These are phyloP conservation scores for Exobasidium cylindrosporum DNA, from an alignment of 1,284 basidiomycete species.

Conservation along the genomic window DNA sequence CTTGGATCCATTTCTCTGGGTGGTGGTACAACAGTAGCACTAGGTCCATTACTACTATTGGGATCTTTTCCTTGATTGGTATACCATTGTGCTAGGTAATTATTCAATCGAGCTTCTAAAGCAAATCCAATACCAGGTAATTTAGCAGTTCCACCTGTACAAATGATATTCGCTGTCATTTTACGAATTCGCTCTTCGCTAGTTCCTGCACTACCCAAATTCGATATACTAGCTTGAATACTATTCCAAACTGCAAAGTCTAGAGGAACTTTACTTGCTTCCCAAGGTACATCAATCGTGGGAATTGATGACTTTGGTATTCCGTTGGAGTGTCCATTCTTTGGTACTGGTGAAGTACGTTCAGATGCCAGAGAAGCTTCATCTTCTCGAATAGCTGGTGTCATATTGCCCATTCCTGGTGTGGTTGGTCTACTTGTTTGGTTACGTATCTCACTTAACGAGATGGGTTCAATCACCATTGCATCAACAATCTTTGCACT, in stretches of 20 bases:
- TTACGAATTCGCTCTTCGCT: slow-evolving; percentile 82
- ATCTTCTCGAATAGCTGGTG: neutral
- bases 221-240: slow-evolving; percentile 64
- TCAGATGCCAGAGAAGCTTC: neutral
- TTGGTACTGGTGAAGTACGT: neutral
- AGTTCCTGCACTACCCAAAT: slow-evolving; percentile 15
- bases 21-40: slow-evolving; percentile 80
- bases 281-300: slow-evolving; percentile 71
- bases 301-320: neutral
- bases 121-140: slow-evolving; percentile 55
- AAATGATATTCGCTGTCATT: slow-evolving; percentile 80
- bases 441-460: neutral
- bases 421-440: neutral
- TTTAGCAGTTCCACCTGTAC: slow-evolving; percentile 75
- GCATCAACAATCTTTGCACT: neutral
- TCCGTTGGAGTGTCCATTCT: neutral
- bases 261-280: slow-evolving; percentile 84
- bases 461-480: neutral
- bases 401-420: neutral
- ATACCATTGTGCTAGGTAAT: slow-evolving; percentile 21
- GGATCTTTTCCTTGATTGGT: slow-evolving; percentile 22
- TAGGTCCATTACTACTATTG: slow-evolving; percentile 24
- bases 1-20: slow-evolving; percentile 88
- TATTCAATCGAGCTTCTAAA: slow-evolving; percentile 48
- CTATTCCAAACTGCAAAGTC: slow-evolving; percentile 80